Percentiles rank a stretch among this genome's conserved stretches.
Conservation (phyloP, 495 filamentous ascomycete genomes). For the Penicillium daleae region DNA sequence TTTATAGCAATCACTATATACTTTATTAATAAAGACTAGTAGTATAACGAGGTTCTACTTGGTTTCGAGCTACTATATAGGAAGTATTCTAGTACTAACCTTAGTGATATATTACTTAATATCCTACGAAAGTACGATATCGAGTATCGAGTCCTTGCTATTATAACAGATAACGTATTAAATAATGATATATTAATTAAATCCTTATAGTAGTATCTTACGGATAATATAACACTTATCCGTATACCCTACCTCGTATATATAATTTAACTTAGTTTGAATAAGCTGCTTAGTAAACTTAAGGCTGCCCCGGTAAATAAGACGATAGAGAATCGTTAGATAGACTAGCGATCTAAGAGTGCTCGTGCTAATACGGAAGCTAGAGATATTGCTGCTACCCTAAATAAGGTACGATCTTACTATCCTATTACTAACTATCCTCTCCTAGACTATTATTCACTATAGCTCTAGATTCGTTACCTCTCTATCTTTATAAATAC, state of each 20-base stretch:
- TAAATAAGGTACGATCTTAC: too few relatives aligned
- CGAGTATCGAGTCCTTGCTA: slow-evolving; percentile 11
- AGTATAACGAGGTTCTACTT: slow-evolving; percentile 18
- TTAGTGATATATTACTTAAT: slow-evolving; percentile 13
- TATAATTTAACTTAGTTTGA: slow-evolving; percentile 22
- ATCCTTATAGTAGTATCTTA: slow-evolving; percentile 7
- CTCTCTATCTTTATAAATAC: slow-evolving; percentile 20
- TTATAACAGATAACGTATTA: slow-evolving; percentile 17
- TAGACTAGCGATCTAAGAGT: neutral
- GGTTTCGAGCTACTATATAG: slow-evolving; percentile 18
- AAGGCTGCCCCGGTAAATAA: slow-evolving; percentile 18
- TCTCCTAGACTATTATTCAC: too few relatives aligned
- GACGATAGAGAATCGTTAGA: slow-evolving; percentile 14
- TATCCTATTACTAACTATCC: too few relatives aligned
- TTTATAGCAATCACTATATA: slow-evolving; percentile 15
- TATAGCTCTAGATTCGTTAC: slow-evolving; percentile 11
- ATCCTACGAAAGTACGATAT: slow-evolving; percentile 13
- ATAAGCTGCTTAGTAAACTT: slow-evolving; percentile 19
- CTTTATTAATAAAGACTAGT: slow-evolving; percentile 9
- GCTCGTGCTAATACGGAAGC: slow-evolving; percentile 6
- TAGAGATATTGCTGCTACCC: slow-evolving; percentile 16
- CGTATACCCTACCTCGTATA: slow-evolving; percentile 14
- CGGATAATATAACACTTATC: slow-evolving; percentile 14
- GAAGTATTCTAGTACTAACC: slow-evolving; percentile 8
- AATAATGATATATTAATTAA: slow-evolving; percentile 17